These are phyloP conservation scores for Thymus mandschuricus DNA, from an alignment of 257 asterid species.

Conservation along the genomic window DNA sequence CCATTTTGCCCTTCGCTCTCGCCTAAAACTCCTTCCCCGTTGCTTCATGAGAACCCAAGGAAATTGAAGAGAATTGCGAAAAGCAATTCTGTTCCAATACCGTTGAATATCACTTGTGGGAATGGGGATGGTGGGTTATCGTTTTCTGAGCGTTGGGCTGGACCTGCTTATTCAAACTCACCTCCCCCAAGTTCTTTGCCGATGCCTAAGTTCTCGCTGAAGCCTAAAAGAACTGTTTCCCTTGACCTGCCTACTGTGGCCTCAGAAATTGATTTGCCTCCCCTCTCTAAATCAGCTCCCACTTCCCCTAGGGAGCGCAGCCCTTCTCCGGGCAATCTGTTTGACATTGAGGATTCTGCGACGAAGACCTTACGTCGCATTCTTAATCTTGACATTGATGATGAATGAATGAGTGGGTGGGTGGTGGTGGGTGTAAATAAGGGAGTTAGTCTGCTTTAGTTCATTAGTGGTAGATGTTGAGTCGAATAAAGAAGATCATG, in stretches of 20 bases:
- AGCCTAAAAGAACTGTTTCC: constrained; percentile 74
- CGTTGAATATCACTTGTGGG: constrained; percentile 44
- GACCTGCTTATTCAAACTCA: constrained; percentile 90
- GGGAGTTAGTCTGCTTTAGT: constrained; percentile 39
- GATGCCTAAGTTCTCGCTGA: constrained; percentile 75
- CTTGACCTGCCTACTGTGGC: constrained; percentile 61
- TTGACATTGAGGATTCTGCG: constrained; percentile 65
- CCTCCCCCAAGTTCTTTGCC: constrained; percentile 98
- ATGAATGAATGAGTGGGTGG: constrained; percentile 53
- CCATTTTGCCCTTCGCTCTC: constrained; percentile 33
- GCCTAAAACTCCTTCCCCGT: constrained; percentile 47
- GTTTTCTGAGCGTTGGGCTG: constrained; percentile 98
- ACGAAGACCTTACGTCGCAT: constrained; percentile 94
- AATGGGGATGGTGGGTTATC: constrained; percentile 37
- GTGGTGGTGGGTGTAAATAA: constrained; percentile 52
- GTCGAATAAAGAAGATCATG: constrained; percentile 49
- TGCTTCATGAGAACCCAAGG: constrained; percentile 35
- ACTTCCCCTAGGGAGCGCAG: constrained; percentile 73
- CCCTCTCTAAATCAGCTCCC: constrained; percentile 78
- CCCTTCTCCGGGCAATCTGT: constrained; percentile 45
- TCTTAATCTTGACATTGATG: constrained; percentile 81
- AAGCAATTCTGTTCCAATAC: constrained; percentile 51
- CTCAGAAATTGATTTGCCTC: constrained; percentile 51
- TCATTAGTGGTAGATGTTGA: constrained; percentile 43
- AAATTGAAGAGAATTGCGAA: constrained; percentile 37